phyloP scores from a whole-genome alignment of 2,329 filamentous ascomycete genomes.

The Diaporthe sp. region DNA sequence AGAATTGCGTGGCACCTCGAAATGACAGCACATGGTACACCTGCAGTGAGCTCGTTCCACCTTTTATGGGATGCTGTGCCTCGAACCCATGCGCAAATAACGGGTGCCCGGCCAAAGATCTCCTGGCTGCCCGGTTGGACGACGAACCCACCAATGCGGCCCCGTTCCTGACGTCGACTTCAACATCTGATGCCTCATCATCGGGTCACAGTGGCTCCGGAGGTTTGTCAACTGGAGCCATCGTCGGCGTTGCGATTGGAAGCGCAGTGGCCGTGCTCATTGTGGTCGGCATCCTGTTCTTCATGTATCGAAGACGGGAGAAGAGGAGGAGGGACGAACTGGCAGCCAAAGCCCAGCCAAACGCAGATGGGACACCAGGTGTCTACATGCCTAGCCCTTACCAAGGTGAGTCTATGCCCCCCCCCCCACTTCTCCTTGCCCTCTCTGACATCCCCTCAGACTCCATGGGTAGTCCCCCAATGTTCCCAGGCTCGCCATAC shows the following conservation, averaged over 20 bases:
- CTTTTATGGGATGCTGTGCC: conserved; percentile 57
- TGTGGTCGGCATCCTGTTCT: conserved; percentile 5
- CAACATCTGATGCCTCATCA: not conserved
- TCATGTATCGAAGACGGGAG: conserved; percentile 2
- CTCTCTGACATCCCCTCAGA: not conserved
- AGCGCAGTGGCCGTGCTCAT: conserved; percentile 35
- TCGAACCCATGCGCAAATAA: conserved; percentile 49
- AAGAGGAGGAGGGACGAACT: not conserved
- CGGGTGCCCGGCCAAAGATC: conserved; percentile 44
- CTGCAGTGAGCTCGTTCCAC: conserved; percentile 48
- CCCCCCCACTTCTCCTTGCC: not conserved
- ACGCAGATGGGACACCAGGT: conserved; percentile 3
- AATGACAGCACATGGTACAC: conserved; percentile 51
- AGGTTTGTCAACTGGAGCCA: conserved; percentile 38
- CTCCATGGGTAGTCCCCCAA: not conserved
- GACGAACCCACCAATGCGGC: conserved; percentile 39
- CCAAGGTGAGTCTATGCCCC: conserved; percentile 19
- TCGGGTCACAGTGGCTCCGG: not conserved
- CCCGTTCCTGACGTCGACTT: conserved; percentile 42
- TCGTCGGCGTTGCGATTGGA: conserved; percentile 42
- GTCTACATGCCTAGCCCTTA: conserved; percentile 36
- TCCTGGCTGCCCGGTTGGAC: conserved; percentile 48
- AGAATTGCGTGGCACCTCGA: conserved; percentile 48
- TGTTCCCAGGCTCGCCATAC: conserved; percentile 16
- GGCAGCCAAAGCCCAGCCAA: not conserved